Base-by-base conservation (phyloP, 2,329 filamentous ascomycete genomes). In the Penicillium sp. region DNA sequence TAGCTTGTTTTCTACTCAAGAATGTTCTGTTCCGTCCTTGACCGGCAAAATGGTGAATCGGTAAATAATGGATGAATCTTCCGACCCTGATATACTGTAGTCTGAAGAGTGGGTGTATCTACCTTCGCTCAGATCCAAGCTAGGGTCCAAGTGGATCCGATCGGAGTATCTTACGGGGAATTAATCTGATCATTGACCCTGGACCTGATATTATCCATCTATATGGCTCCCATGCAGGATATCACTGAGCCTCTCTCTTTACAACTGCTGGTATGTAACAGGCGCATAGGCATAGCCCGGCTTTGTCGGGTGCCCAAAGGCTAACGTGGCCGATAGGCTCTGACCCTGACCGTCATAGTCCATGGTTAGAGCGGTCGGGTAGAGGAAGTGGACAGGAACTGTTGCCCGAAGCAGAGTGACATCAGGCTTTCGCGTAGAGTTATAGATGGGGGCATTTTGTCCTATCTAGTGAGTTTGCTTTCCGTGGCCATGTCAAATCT, bases 321-420 rank as follows among this genome's bases (percentile, higher is more conserved):
- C n/a, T 53, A 47, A 53, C 26, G 24, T 53, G 47, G 49, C 49
- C 49, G 53, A 52, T 57, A 59, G 54, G 49, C 56, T 54, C 52
- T 49, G 56, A 56, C 46, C 50, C 52, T 57, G 16, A 33, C 16
- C 3, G 14, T 21, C 14, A 13, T 41, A 19, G 52, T 48, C 62
- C 62, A 47, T 61, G 62, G 63, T 54, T 56, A 14, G 29, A 37
- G 29, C 43, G 10, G 52, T 53, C 21, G 19, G 44, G 43, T 19
- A 50, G 41, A 55, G 37, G 50, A 51, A 51, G 44, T 57, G 56
- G 64, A 22, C 51, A 64, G 64, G 64, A 67, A 67, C 37, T 59
- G 21, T 63, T 64, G 43, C 7, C 63, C 64, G 64, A 45, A 55
- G 21, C 24, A 13, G 24, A 50, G 53, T 66, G 64, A 65, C 60